These are phyloP conservation scores for Rhexocercosporidium sp. DNA, from an alignment of 2,329 filamentous ascomycete genomes.

Conservation along the genomic window DNA sequence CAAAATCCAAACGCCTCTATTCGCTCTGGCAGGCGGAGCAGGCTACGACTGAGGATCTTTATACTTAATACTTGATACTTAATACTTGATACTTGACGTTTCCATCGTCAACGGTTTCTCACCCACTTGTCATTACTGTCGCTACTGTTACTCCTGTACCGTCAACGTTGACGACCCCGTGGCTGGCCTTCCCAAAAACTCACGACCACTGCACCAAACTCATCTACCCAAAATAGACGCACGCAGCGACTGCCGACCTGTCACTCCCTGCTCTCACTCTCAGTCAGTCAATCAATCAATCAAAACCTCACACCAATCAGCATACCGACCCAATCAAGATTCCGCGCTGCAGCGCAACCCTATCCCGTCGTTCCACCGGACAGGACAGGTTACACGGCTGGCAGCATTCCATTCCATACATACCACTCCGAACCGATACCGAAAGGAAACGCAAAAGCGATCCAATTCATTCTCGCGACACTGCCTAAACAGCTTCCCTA, in stretches of 20 bases:
- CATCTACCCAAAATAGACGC: constrained; percentile 3
- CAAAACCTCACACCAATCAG: constrained; percentile 21
- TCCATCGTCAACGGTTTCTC: not conserved
- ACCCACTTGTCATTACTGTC: not conserved
- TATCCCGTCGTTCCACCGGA: constrained; percentile 16
- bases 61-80: not conserved
- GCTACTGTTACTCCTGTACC: not conserved
- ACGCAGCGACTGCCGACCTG: not conserved
- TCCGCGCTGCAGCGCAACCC: not conserved
- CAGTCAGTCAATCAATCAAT: no score
- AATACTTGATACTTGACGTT: not conserved
- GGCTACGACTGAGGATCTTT: no score
- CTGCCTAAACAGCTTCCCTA: constrained; percentile 10
- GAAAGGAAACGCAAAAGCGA: not conserved
- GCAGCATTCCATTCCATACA: not conserved
- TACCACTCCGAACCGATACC: not conserved
- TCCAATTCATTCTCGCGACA: constrained; percentile 8
- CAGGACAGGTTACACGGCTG: constrained; percentile 29
- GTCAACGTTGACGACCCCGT: not conserved
- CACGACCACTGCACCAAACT: not conserved
- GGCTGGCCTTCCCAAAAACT: not conserved
- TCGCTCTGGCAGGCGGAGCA: not conserved
- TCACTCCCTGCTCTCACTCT: no score
- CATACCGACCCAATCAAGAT: constrained; percentile 1
- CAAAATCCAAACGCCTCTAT: not conserved